Evolutionary conservation across 2,329 filamentous ascomycete species (phyloP).

Genomic region (Scedosporium minutisporum): DNA sequence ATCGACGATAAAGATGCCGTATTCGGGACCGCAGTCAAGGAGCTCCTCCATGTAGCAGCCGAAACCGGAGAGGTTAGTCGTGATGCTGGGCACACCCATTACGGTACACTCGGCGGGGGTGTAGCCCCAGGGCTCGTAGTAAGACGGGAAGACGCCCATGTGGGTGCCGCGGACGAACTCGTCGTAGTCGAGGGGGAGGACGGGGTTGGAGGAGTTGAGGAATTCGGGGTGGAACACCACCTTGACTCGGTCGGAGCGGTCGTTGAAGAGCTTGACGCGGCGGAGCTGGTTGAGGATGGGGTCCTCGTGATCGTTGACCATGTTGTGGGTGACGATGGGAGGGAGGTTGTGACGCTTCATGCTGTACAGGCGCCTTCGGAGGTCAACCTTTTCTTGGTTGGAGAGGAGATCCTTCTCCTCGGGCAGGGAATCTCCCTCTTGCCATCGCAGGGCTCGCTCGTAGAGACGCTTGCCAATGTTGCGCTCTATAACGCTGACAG

Average conservation of each 20-base stretch:
- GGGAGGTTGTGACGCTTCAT: conserved; percentile 91
- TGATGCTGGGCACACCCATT: conserved; percentile 98
- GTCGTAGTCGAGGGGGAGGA: conserved; percentile 92
- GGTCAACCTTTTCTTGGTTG: conserved; percentile 81
- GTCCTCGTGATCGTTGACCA: conserved; percentile 89
- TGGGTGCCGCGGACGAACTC: conserved; percentile 97
- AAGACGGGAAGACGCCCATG: conserved; percentile 89
- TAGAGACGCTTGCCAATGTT: conserved; percentile 91
- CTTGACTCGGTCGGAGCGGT: conserved; percentile 90
- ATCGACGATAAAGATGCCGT: conserved; percentile 98
- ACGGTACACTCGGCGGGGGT: conserved; percentile 97
- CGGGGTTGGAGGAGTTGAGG: conserved; percentile 88
- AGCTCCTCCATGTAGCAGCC: conserved; percentile 99
- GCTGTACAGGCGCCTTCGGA: conserved; percentile 84
- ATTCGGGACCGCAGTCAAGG: conserved; percentile 71
- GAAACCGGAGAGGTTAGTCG: conserved; percentile 94
- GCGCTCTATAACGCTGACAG: conserved; percentile 82
- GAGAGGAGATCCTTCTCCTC: conserved; percentile 96
- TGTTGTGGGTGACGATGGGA: conserved; percentile 97
- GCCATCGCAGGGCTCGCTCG: conserved; percentile 89
- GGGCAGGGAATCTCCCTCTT: conserved; percentile 84
- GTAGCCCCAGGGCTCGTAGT: conserved; percentile 99
- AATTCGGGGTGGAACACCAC: conserved; percentile 98
- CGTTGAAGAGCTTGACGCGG: conserved; percentile 93
- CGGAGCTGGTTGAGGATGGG: conserved; percentile 94